Base-by-base conservation (phyloP, 805 yeast species). In the Blastobotrys robertii region DNA sequence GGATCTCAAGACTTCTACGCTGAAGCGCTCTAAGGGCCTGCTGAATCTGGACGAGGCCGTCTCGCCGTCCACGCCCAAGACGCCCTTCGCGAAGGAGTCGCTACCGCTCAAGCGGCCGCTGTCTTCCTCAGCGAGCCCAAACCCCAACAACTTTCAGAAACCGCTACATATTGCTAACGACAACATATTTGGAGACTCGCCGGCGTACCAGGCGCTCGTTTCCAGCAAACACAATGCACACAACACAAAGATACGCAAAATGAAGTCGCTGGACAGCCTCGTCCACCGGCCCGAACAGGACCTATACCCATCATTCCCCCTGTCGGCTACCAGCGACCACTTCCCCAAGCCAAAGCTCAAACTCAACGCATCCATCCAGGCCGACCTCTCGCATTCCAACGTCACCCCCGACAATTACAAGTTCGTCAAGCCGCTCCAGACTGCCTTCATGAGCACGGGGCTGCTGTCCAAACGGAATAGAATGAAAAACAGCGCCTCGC, bases 391-490 rank as follows among this genome's bases (percentile, higher is more conserved):
- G 38, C 35, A 33, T n/a, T 58, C 58, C n/a, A 66, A 65, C 44
- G 53, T 60, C 30, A 72, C 80, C 0, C 79, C 82, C 1, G 76
- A 71, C 33, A 67, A 73, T 11, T 84, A 80, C 60, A 74, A 77
- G 49, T 74, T 77, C 38, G 92, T 83, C 15, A 83, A 81, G 56
- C 95, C 95, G 2, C 68, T 85, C 33, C 94, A 84, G 58, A 80
- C 88, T 0, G 95, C 92, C 11, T 85, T 85, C 60, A 71, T 76
- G 58, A 74, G 88, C 2, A 66, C 84, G 0, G 95, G 95, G 0
- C 64, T 85, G 30, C 61, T 79, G 46, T 76, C 81, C 32, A 79
- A 79, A 58, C 67, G 81, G 62, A 66, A 78, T 37, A 62, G 60
- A 61, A 65, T 66, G 58, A 53, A 59, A 56, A 31, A 38, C 15